A percentile compares a stretch with the other conserved stretches of the same genome.
Conservation (phyloP, 106 monocot species). For the Dioscorea alata region DNA sequence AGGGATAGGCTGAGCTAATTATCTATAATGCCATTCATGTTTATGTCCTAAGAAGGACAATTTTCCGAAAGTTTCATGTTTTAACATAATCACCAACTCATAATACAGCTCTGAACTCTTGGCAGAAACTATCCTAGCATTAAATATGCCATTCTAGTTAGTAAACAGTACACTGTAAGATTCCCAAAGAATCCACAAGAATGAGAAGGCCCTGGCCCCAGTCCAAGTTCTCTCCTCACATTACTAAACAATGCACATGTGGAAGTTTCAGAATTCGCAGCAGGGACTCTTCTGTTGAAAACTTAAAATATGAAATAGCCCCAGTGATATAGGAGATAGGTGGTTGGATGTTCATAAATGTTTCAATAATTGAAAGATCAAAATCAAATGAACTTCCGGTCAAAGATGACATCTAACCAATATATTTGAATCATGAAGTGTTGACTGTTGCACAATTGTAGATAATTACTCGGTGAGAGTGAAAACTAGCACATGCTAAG, state of each 20-base stretch:
- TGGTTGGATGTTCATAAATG: conserved; percentile 12
- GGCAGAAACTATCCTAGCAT: no score
- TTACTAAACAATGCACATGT: neutral
- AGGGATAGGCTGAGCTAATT: neutral
- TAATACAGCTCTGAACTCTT: no score
- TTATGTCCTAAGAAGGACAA: neutral
- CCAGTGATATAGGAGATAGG: neutral
- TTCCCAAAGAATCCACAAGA: neutral
- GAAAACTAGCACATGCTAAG: no score
- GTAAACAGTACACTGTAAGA: no score
- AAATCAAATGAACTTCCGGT: neutral
- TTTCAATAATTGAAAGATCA: conserved; percentile 3
- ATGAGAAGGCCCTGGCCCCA: neutral
- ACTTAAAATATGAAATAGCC: no score
- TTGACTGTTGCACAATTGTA: no score
- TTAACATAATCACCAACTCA: no score
- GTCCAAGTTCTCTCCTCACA: neutral
- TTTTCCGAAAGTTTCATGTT: no score
- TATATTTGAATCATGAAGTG: no score
- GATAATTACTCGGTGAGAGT: no score
- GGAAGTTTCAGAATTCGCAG: conserved; percentile 1
- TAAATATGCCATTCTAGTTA: no score
- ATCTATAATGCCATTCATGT: neutral
- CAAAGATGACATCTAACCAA: neutral
- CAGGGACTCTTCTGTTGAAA: neutral